Base-by-base conservation (phyloP, 2,329 filamentous ascomycete species). In the Beauveria medogensis region DNA sequence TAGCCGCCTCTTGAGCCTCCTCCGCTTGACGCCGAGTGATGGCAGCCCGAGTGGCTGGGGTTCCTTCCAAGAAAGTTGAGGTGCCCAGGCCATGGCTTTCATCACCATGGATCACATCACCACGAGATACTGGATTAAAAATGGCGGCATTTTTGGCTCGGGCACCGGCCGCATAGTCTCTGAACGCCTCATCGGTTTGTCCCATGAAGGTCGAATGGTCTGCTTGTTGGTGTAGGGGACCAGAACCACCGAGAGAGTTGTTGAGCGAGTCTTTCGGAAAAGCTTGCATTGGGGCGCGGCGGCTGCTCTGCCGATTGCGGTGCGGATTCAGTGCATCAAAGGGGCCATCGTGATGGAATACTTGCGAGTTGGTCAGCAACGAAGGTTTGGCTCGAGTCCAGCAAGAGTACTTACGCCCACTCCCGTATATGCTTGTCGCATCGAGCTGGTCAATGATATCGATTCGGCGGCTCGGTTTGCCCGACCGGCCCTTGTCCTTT, bases 391-490 rank as follows among this genome's bases (percentile, higher is more conserved):
- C 24, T 24, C 7, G 9, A 12, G 43, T 50, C 12, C 5, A 30
- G 9, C 10, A 5, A 26, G 16, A 9, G 47, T 53, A 85, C 90
- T 77, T 80, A 95, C 91, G 79, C 75, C 93, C 92, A 68, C 89
- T 91, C 61, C 94, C 93, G 71, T 96, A 97, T 67, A 97, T 95
- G 72, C 92, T 92, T 5, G 92, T 97, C 64, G 94, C 92, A 77
- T 97, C 94, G 65, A 99, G 80, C 73, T 97, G 93, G 77, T 99
- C 94, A 69, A 99, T 97, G 51, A 97, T 83, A 72, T 99, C 94
- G 65, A 97, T 75, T 66, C 80, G 81, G 58, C 78, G 73, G 67
- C 75, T 81, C 14, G 75, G 72, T 54, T 75, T 74, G 62, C 80
- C 80, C 12, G 74, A 68, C 65, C 78, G 79, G 68, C 81, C 78